Percentiles rank a stretch among this genome's conserved stretches.
Evolutionary conservation across 179 eudicot species (phyloP).

Genomic region (Gypsophila paniculata): DNA sequence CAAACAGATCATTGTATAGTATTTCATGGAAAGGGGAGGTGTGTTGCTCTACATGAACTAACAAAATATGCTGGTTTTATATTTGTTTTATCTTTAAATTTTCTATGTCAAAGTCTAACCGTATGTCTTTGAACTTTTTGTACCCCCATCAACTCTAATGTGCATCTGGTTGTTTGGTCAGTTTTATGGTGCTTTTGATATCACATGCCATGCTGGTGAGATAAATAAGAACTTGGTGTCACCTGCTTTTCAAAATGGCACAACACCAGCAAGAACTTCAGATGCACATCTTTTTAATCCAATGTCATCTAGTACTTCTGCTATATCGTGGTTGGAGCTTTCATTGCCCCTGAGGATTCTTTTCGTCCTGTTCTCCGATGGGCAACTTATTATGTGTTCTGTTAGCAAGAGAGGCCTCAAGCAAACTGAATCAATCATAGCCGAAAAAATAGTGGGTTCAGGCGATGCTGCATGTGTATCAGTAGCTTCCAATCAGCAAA

Average conservation of each 20-base stretch:
- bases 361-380: conserved; percentile 66
- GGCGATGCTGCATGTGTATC: conserved; percentile 82
- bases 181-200: conserved; percentile 73
- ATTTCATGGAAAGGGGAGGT: conserved; percentile 99
- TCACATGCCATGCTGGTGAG: conserved; percentile 39
- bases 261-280: conserved; percentile 38
- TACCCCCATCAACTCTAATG: neutral
- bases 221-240: conserved; percentile 32
- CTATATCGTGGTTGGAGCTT: conserved; percentile 63
- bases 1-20: conserved; percentile 75
- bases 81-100: neutral
- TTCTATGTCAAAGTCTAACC: neutral
- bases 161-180: conserved; percentile 34
- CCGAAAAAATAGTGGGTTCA: conserved; percentile 65
- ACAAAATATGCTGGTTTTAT: neutral
- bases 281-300: conserved; percentile 33
- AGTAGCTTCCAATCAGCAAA: conserved; percentile 73
- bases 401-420: conserved; percentile 81
- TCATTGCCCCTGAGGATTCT: conserved; percentile 51
- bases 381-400: conserved; percentile 68
- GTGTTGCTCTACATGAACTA: conserved; percentile 7
- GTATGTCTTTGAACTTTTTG: neutral
- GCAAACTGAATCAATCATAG: conserved; percentile 61
- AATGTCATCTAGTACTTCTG: conserved; percentile 35
- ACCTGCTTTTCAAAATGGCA: conserved; percentile 51